Conservation (phyloP, 192 early-diverging fungal genomes). For the Coemansia sp. region DNA sequence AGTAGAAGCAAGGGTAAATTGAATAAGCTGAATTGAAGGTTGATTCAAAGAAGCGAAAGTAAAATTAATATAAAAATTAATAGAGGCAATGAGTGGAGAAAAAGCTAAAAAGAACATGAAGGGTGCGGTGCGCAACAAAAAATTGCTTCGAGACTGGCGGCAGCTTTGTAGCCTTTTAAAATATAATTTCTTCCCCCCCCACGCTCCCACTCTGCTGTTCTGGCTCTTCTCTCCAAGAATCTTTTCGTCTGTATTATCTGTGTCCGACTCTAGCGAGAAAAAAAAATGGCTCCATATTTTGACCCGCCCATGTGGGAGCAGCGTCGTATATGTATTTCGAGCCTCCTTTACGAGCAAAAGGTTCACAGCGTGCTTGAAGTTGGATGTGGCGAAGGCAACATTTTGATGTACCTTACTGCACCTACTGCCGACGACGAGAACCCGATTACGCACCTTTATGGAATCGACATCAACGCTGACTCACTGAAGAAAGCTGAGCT, state of each 20-base stretch:
- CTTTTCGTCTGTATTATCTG: background rate
- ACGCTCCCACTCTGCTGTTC: background rate
- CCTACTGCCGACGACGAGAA: slow-evolving; percentile 48
- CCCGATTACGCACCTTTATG: slow-evolving; percentile 59
- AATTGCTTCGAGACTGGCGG: too few relatives aligned
- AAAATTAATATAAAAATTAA: background rate
- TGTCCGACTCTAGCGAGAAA: background rate
- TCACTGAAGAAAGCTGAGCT: slow-evolving; percentile 47
- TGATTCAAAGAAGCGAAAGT: background rate
- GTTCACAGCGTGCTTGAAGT: slow-evolving; percentile 70
- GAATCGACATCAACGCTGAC: slow-evolving; percentile 65
- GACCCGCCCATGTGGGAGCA: slow-evolving; percentile 82
- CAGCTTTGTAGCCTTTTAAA: too few relatives aligned
- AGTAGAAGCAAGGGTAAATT: background rate
- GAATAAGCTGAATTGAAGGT: background rate
- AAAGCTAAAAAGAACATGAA: background rate
- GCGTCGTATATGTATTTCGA: slow-evolving; percentile 62
- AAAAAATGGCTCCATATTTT: slow-evolving; percentile 32
- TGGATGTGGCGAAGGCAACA: slow-evolving; percentile 82
- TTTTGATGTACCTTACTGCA: slow-evolving; percentile 64
- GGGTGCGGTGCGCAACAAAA: too few relatives aligned
- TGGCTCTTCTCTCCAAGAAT: background rate
- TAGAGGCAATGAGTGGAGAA: background rate
- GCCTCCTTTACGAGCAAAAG: slow-evolving; percentile 51
- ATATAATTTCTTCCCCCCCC: too few relatives aligned